Conservation (phyloP, 441 rosid species). For the Pelargonium australe region DNA sequence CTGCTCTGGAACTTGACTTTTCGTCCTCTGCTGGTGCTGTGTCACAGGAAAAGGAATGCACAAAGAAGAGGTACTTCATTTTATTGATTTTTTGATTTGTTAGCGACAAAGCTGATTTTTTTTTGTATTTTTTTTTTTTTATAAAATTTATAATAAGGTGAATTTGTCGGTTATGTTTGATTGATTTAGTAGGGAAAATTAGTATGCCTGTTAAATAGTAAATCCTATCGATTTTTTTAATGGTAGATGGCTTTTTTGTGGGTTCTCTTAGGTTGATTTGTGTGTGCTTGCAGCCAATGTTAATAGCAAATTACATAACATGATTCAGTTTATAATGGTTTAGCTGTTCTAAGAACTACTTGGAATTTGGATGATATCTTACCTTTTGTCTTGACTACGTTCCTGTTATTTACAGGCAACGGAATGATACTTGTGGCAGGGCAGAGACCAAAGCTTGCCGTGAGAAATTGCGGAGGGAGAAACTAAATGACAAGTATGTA, state of each 20-base stretch:
- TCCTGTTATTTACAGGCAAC: constrained; percentile 36
- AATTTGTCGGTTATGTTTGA: not conserved
- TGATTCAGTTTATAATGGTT: not conserved
- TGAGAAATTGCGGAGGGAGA: constrained; percentile 77
- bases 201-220: too few relatives aligned
- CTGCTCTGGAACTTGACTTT: constrained; percentile 30
- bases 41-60: constrained; percentile 35
- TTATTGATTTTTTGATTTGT: not conserved
- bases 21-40: constrained; percentile 30
- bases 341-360: not conserved
- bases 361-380: too few relatives aligned
- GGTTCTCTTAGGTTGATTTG: not conserved
- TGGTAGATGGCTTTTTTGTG: not conserved
- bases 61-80: constrained; percentile 49
- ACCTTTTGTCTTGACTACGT: constrained; percentile 7
- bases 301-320: not conserved
- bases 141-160: not conserved
- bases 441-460: constrained; percentile 72
- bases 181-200: not conserved
- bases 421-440: constrained; percentile 46
- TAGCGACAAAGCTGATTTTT: not conserved
- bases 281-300: not conserved
- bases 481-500: constrained; percentile 63
- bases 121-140: not conserved
- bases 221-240: not conserved